A percentile compares a stretch with the other conserved stretches of the same genome.
Conservation (phyloP, 2,329 filamentous ascomycete genomes). For the Pseudogymnoascus sp. region DNA sequence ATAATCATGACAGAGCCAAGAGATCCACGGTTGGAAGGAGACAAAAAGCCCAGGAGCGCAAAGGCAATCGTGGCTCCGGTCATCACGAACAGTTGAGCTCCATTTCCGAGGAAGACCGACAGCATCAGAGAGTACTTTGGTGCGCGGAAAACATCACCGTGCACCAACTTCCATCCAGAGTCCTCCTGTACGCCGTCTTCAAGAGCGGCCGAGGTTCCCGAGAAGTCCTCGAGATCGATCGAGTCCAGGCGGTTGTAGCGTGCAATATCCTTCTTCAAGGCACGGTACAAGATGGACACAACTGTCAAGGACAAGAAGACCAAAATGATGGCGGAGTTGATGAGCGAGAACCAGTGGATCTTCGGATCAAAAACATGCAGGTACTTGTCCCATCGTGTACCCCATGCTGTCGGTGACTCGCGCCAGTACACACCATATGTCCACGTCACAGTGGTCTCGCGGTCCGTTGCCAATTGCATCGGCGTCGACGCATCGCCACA, state of each 20-base stretch:
- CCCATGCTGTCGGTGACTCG: slow-evolving; percentile 78
- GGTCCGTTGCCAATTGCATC: slow-evolving; percentile 57
- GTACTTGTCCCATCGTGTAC: slow-evolving; percentile 98
- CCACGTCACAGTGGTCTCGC: slow-evolving; percentile 64
- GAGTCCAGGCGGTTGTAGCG: slow-evolving; percentile 92
- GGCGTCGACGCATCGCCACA: slow-evolving; percentile 52
- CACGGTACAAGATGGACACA: slow-evolving; percentile 80
- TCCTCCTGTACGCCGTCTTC: slow-evolving; percentile 96
- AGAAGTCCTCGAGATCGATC: slow-evolving; percentile 82
- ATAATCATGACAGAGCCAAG: slow-evolving; percentile 89
- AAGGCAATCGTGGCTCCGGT: slow-evolving; percentile 89
- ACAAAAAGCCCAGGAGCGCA: slow-evolving; percentile 87
- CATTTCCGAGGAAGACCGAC: slow-evolving; percentile 83
- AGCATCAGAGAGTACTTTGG: slow-evolving; percentile 77
- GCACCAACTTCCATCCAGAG: slow-evolving; percentile 96
- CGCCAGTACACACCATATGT: slow-evolving; percentile 92
- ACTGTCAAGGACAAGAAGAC: slow-evolving; percentile 87
- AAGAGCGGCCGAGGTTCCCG: slow-evolving; percentile 63
- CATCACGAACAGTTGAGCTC: slow-evolving; percentile 96
- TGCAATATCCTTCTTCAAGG: slow-evolving; percentile 89
- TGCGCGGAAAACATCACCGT: slow-evolving; percentile 91
- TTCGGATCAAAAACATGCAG: slow-evolving; percentile 94
- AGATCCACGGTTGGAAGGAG: slow-evolving; percentile 89
- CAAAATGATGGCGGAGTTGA: slow-evolving; percentile 93
- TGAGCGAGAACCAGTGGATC: slow-evolving; percentile 98